Evolutionary conservation across 108 stramenopile genomes (phyloP).

Genomic region (Aureococcus anophagefferens): DNA sequence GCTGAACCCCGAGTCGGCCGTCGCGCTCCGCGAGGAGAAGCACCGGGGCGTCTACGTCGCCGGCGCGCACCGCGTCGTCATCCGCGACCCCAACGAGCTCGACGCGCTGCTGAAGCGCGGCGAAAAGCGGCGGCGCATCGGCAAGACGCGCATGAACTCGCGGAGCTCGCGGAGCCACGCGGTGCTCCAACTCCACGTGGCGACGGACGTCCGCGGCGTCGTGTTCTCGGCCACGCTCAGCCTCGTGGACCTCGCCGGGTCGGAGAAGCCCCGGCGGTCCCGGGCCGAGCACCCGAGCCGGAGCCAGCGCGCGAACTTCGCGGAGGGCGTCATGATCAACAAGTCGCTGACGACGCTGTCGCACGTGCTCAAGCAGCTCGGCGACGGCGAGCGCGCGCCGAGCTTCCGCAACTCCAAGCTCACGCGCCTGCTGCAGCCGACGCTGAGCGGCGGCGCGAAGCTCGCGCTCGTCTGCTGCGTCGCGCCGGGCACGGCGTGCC

Average conservation of each 20-base stretch:
- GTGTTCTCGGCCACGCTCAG: slow-evolving; percentile 42
- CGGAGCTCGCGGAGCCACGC: slow-evolving; percentile 37
- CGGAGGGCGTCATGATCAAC: too few species aligned
- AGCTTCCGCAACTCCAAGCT: too few species aligned
- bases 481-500: slow-evolving; percentile 36
- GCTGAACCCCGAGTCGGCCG: too few species aligned
- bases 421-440: slow-evolving; percentile 43
- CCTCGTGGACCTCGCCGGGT: slow-evolving; percentile 52
- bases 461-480: slow-evolving; percentile 47
- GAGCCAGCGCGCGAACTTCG: neutral
- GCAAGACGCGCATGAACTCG: slow-evolving; percentile 48
- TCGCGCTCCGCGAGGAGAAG: too few species aligned
- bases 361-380: slow-evolving; percentile 25
- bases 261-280: slow-evolving; percentile 27
- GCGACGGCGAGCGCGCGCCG: too few species aligned
- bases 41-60: too few species aligned
- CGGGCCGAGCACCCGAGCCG: slow-evolving; percentile 1
- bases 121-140: slow-evolving; percentile 31
- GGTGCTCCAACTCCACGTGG: slow-evolving; percentile 26
- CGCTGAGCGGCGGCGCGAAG: slow-evolving; percentile 36
- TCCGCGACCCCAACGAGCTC: slow-evolving; percentile 14
- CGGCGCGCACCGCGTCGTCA: too few species aligned
- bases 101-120: slow-evolving; percentile 34
- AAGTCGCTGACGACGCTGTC: neutral
- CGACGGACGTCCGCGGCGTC: slow-evolving; percentile 6